Base-by-base conservation (phyloP, 768 basidiomycete species). In the Neoboletus brunneissimus region DNA sequence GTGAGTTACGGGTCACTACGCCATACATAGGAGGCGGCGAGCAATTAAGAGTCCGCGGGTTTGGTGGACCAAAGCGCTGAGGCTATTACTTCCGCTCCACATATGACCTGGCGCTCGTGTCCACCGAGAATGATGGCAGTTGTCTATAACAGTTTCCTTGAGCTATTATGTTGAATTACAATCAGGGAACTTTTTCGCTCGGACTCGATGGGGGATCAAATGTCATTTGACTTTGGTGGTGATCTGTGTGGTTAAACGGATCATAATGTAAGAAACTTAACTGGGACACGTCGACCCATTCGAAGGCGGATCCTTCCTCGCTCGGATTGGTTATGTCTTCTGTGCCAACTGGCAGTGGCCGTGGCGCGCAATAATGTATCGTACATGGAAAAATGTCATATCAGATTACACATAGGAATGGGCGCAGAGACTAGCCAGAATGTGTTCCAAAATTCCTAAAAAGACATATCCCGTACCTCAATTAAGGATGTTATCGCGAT, bases 401-500 rank as follows among this genome's bases (percentile, higher is more conserved):
- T 61, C 34, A 35, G 15, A 6, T 34, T 15, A 42, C 41, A 4
- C 23, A 44, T 20, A 47, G 32, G 20, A 48, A 51, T 40, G 59
- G 57, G 57, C 55, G 55, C 59, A 55, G 40, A 57, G 46, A 20
- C 57, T 43, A 50, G 48, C 13, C 55, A 31, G 58, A 53, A 55
- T 25, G 42, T 55, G 55, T n/a, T n/a, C n/a, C 38, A 40, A 38
- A 20, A 16, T 20, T 40, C 48, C 48, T 29, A 54, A 56, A 46
- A 52, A 32, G 29, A 31, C 13, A 27, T 20, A 27, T 23, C 18
- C 55, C 20, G 68, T 67, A 56, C 67, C 69, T 72, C 66, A 55
- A 65, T 58, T 42, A 58, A 56, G 61, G 49, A 59, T 46, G 46
- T 46, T 67, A 63, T 67, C 67, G 65, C 67, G 70, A 71, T 71